These are phyloP conservation scores for Aquilaria malaccensis DNA, from an alignment of 345 rosid genomes.

Conservation along the genomic window DNA sequence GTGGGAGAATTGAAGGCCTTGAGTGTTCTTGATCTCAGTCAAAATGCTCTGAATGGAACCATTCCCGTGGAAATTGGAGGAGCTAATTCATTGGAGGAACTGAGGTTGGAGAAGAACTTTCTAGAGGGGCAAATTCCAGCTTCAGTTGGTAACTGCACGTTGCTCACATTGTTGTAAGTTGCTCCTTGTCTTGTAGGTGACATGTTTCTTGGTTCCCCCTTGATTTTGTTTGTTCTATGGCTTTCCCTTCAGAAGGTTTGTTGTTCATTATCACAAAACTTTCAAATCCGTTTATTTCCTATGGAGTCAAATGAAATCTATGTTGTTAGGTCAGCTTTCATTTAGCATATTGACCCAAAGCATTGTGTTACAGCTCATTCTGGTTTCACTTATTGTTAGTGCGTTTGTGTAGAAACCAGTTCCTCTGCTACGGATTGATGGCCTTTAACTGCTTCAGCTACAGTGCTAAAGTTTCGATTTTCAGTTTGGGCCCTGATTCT, in stretches of 20 bases:
- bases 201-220: neutral
- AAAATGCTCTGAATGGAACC: constrained; percentile 56
- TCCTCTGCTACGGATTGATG: too few species aligned
- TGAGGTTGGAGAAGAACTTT: constrained; percentile 56
- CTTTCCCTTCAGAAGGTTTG: too few species aligned
- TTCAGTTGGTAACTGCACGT: constrained; percentile 52
- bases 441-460: too few species aligned
- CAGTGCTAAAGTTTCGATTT: too few species aligned
- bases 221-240: neutral
- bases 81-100: constrained; percentile 55
- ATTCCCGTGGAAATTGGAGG: constrained; percentile 67
- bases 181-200: constrained; percentile 2
- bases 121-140: constrained; percentile 59
- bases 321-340: too few species aligned
- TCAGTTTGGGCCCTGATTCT: neutral
- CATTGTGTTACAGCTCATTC: too few species aligned
- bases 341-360: too few species aligned
- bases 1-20: constrained; percentile 54
- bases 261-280: too few species aligned
- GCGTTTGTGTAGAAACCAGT: too few species aligned
- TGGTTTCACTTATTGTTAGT: too few species aligned
- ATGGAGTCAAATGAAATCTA: too few species aligned
- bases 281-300: too few species aligned
- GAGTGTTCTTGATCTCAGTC: constrained; percentile 64
- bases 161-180: constrained; percentile 62